Base-by-base conservation (phyloP, 257 asterid genomes). In the Primulina eburnea region DNA sequence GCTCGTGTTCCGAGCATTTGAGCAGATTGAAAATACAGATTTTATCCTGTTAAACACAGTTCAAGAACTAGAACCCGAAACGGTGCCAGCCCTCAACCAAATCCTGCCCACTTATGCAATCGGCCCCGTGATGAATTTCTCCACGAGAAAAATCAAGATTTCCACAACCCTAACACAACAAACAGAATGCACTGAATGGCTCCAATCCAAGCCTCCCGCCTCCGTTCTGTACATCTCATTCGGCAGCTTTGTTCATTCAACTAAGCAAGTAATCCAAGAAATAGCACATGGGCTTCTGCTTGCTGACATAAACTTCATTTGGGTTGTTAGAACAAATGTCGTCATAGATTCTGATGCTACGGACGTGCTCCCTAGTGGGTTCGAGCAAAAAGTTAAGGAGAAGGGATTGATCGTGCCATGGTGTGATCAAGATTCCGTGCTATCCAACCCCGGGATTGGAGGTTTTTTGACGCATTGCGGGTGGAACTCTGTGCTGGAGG, bases 401-500 rank as follows among this genome's bases (percentile, higher is more conserved):
- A 69, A 71, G 12, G 84, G 87, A 0, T 4, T 82, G 73, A 69
- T 85, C 7, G 84, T 85, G 62, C 74, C 83, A 1, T 74, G 74
- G 78, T 74, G 78, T 29, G 28, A 57, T n/a, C 74, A 74, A 55
- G 69, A 60, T 24, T 58, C 34, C 2, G 78, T 74, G 50, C 12
- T 74, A 4, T 74, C 78, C 2, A 11, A 65, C 52, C 59, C 70
- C 10, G 60, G 59, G n/a, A 26, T 24, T 58, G 77, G 72, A 37
- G 77, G 72, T n/a, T 73, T 73, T 17, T 29, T 65, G 33, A 80
- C 81, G 8, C 77, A 75, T 3, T 69, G 82, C 14, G 87, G 89
- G 2, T 82, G 89, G 87, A 85, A 82, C n/a, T 85, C 89, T 9
- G 65, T 74, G 0, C 24, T 85, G 58, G 87, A 82, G 43, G 76